Base-by-base conservation (phyloP, 768 basidiomycete genomes). In the Psilocybe sp. region DNA sequence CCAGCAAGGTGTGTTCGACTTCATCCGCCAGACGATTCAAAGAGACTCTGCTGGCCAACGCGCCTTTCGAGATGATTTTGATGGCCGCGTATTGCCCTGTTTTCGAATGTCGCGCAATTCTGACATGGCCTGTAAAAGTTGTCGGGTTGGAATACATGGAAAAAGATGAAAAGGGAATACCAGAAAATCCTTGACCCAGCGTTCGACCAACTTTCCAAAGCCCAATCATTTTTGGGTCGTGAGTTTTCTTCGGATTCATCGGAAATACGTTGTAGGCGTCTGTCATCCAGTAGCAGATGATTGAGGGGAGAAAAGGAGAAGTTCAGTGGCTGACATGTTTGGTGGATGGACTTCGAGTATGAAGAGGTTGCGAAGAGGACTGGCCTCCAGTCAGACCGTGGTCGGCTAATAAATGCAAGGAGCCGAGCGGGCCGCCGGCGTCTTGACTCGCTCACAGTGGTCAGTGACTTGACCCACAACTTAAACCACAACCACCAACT, bases 41-140 rank as follows among this genome's bases (percentile, higher is more conserved):
- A 18, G 87, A 88, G 55, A 81, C 76, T 35, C 80, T 77, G 42
- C 89, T 88, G 47, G 76, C 76, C 49, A 89, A 69, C 50, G 85
- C 69, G 46, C 77, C 71, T 68, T 95, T 95, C 39, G 87, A 84
- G 28, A 98, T 87, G 56, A 96, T 97, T 74, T 98, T 98, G 66
- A 97, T 82, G 8, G 95, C 95, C 34, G 94, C 92, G 60, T 88
- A 86, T 69, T 92, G 84, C 23, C 89, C 91, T 0, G 91, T 91
- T 64, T 81, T 87, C n/a, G 84, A 78, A 66, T 95, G 89, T 54
- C 92, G 79, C 35, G 92, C 93, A 56, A 97, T 85, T 46, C 89
- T 81, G 14, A 98, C 95, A 48, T 89, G 89, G 46, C 95, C 95
- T 97, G 46, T 5, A 52, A 2, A 15, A 40, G 14, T 9, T 8